These are phyloP conservation scores for Coprinellus aureogranulatus DNA, from an alignment of 768 basidiomycete species.

Conservation along the genomic window DNA sequence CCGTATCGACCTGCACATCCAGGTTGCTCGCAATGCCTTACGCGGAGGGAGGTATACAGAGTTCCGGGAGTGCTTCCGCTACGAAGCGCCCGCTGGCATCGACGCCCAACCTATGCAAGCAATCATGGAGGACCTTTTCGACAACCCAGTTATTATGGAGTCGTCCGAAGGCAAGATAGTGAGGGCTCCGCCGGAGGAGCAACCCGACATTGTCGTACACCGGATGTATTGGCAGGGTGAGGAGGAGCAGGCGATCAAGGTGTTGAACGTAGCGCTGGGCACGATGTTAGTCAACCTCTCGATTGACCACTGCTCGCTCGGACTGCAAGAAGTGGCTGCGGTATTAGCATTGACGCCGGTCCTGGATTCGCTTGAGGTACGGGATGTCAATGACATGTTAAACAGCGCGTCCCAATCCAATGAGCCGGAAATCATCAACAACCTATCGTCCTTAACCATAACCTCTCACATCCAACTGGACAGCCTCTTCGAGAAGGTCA, in stretches of 20 bases:
- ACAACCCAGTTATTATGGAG: background rate
- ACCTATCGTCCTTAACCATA: too few relatives aligned
- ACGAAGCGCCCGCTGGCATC: background rate
- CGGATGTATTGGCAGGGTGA: constrained; percentile 2
- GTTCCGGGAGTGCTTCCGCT: background rate
- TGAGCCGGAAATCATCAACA: too few relatives aligned
- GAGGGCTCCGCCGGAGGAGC: background rate
- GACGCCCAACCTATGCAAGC: background rate
- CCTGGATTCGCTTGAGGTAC: too few relatives aligned
- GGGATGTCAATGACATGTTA: too few relatives aligned
- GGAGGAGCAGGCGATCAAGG: too few relatives aligned
- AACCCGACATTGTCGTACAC: background rate
- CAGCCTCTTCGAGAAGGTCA: background rate
- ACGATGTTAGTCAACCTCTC: too few relatives aligned
- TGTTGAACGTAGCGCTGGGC: too few relatives aligned
- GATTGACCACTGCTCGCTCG: too few relatives aligned
- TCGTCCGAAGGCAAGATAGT: background rate
- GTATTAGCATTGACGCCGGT: too few relatives aligned
- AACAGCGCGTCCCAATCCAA: too few relatives aligned
- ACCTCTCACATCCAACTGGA: background rate
- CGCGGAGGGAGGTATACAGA: background rate
- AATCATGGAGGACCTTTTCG: background rate
- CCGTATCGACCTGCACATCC: background rate
- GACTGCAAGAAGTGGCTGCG: too few relatives aligned
- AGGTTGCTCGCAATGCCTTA: background rate